Percentiles rank a stretch among this genome's conserved stretches.
phyloP scores from a whole-genome alignment of 148 eudicot species.

The Cornus florida region DNA sequence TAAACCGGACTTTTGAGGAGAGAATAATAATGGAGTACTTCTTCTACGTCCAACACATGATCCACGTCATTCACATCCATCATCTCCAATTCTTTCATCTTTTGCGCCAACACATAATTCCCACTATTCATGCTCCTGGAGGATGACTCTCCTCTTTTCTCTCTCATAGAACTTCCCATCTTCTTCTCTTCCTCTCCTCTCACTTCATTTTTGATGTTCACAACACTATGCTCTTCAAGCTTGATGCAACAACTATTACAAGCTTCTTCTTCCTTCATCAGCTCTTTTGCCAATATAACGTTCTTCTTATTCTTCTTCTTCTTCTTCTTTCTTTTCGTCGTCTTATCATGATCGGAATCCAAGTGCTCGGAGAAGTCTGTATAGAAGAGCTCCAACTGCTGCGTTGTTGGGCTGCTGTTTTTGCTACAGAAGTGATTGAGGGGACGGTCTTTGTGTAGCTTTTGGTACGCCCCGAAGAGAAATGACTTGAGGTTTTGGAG shows the following conservation, averaged over 20 bases:
- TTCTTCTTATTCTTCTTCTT: conserved; percentile 4
- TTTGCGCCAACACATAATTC: conserved; percentile 43
- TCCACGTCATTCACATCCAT: conserved; percentile 64
- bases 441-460: conserved; percentile 38
- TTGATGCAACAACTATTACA: conserved; percentile 9
- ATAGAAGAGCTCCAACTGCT: conserved; percentile 35
- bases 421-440: conserved; percentile 32
- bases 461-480: conserved; percentile 39
- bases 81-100: conserved; percentile 80
- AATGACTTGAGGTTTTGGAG: conserved; percentile 50
- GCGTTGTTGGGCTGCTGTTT: conserved; percentile 26
- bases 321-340: conserved; percentile 5
- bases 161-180: conserved; percentile 5
- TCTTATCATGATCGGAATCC: conserved; percentile 18
- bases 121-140: conserved; percentile 21
- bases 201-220: neutral
- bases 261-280: conserved; percentile 14
- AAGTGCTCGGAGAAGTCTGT: conserved; percentile 28
- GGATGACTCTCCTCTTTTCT: conserved; percentile 15
- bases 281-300: conserved; percentile 5
- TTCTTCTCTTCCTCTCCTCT: conserved; percentile 17
- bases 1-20: conserved; percentile 73
- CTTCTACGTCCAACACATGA: conserved; percentile 81
- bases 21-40: conserved; percentile 78
- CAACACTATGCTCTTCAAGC: conserved; percentile 5